Evolutionary conservation across 805 yeast species (phyloP).

Genomic region (Brettanomyces nanus): DNA sequence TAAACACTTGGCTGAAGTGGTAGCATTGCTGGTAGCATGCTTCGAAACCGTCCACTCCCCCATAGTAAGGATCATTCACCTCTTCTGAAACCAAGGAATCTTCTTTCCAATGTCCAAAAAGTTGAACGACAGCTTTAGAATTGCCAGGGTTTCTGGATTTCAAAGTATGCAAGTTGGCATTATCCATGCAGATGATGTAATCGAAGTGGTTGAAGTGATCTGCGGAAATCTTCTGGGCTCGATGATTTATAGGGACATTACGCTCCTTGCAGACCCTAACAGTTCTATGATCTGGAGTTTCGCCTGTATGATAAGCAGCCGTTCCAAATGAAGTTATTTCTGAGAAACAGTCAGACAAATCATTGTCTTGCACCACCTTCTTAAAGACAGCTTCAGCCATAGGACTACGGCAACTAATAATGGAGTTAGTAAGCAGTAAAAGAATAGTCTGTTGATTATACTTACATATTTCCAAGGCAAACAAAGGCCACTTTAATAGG

Average conservation of each 20-base stretch:
- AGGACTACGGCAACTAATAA: conserved; percentile 79
- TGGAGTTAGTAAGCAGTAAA: conserved; percentile 1
- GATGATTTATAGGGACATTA: conserved; percentile 67
- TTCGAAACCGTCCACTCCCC: conserved; percentile 79
- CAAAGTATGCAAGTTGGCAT: conserved; percentile 46
- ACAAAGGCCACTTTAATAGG: conserved; percentile 63
- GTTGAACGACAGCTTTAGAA: conserved; percentile 39
- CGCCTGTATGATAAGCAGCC: conserved; percentile 77
- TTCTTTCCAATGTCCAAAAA: conserved; percentile 80
- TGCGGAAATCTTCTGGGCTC: conserved; percentile 58
- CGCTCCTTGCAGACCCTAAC: conserved; percentile 57
- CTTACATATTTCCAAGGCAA: conserved; percentile 82
- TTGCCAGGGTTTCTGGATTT: conserved; percentile 44
- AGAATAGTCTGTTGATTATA: conserved; percentile 7
- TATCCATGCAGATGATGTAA: conserved; percentile 66
- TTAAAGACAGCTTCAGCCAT: conserved; percentile 95
- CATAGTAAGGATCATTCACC: conserved; percentile 90
- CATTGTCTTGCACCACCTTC: conserved; percentile 48
- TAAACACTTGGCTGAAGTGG: conserved; percentile 68
- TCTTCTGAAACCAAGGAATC: conserved; percentile 41
- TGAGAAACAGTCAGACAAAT: conserved; percentile 35
- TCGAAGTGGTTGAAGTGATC: conserved; percentile 52
- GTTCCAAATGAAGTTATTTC: conserved; percentile 86
- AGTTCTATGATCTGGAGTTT: conserved; percentile 71
- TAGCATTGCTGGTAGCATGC: conserved; percentile 63